Evolutionary conservation across 2,329 filamentous ascomycete genomes (phyloP), one percentile per base, ranked within the genome.

Genomic region (Verticillium dahliae): DNA sequence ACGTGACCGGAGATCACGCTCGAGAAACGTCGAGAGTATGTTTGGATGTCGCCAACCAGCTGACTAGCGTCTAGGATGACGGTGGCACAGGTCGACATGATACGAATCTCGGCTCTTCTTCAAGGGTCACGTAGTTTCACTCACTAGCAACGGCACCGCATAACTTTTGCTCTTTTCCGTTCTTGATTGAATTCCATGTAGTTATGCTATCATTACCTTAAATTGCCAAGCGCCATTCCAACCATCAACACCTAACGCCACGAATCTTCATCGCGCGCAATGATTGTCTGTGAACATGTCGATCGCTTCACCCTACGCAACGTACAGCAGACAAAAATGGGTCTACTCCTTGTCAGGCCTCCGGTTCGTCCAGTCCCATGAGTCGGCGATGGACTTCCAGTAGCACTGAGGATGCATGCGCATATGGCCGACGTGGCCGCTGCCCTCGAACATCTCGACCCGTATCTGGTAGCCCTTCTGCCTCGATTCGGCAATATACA

Each of bases 371-470:
- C 57, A 56, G 45, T 67, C 66, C 72, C 72, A 74, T 22, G 67
- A 67, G 3, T 61, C 60, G 33, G 66, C 57, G 37, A 83, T 78
- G 0, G 76, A 71, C 1, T 65, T 68, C 86, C 86, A 89, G 68
- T 89, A 90, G 69, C 80, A 76, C 37, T 77, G 77, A 1, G 81
- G 79, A 61, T 86, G 80, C 70, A 79, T 73, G 18, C 81, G 75
- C 74, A 89, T 81, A 68, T 89, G 85, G 1, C 83, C 84, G 18
- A 87, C 86, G 70, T 90, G 86, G 1, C 79, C 74, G 58, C 81
- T 85, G 4, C 80, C 81, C 58, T 84, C 78, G 64, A 89, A 89
- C 35, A 80, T 67, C 62, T 84, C 81, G 22, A 76, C 73, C 1
- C 77, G 73, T 1, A 81, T 79, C 27, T 69, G 68, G 65, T 81